A percentile compares a stretch with the other conserved stretches of the same genome.
These are phyloP conservation scores for Trichoderma virens DNA, from an alignment of 495 filamentous ascomycete species.

Conservation along the genomic window DNA sequence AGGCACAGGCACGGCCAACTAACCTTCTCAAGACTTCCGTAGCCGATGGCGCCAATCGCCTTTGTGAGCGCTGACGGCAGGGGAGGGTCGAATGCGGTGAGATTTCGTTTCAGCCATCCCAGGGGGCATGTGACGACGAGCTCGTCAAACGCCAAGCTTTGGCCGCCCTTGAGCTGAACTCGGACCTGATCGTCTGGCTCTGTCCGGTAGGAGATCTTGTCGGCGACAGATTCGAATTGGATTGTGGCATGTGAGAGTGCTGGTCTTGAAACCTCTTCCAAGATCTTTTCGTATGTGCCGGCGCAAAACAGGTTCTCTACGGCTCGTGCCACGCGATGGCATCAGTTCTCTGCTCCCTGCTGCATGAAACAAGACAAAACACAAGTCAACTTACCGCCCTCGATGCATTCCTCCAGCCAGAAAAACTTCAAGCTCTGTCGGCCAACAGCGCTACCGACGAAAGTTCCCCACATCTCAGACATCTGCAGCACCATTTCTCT, in stretches of 20 bases:
- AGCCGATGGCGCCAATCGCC: constrained; percentile 73
- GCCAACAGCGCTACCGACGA: constrained; percentile 70
- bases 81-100: constrained; percentile 58
- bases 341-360: background rate
- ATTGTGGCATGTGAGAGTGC: constrained; percentile 57
- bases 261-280: constrained; percentile 57
- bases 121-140: constrained; percentile 79
- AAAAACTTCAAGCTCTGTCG: constrained; percentile 87
- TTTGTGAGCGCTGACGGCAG: constrained; percentile 57
- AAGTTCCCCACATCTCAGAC: constrained; percentile 75
- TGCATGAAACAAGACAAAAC: too few relatives aligned
- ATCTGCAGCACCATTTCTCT: constrained; percentile 54
- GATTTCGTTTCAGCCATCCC: constrained; percentile 80
- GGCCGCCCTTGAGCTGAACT: constrained; percentile 47
- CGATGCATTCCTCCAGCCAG: constrained; percentile 90
- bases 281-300: constrained; percentile 73
- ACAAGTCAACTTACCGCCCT: constrained; percentile 65
- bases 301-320: constrained; percentile 83
- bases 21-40: constrained; percentile 83
- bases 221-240: constrained; percentile 38
- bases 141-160: constrained; percentile 62
- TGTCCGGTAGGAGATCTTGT: constrained; percentile 40
- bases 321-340: too few relatives aligned
- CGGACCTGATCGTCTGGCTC: constrained; percentile 33
- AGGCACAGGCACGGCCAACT: constrained; percentile 10